Percentiles rank a stretch among this genome's conserved stretches.
These are phyloP conservation scores for Aotearoamyces nothofagi DNA, from an alignment of 2,329 filamentous ascomycete species.

Conservation along the genomic window DNA sequence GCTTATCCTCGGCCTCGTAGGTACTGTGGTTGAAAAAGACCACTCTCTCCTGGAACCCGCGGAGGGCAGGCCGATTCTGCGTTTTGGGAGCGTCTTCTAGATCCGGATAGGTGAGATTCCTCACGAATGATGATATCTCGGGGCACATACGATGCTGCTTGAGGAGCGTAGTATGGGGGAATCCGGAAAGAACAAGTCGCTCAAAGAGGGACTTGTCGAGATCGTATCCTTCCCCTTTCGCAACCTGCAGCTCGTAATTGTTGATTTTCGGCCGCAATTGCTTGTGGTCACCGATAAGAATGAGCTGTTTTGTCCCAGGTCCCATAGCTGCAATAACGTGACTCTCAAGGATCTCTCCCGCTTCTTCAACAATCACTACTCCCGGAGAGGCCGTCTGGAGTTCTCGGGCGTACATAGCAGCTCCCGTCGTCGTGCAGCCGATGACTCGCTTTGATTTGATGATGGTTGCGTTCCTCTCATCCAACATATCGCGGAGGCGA, in stretches of 20 bases:
- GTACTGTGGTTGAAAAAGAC: constrained; percentile 51
- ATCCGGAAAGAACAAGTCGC: constrained; percentile 40
- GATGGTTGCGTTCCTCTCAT: constrained; percentile 24
- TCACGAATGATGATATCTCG: constrained; percentile 45
- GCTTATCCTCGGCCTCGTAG: constrained; percentile 30
- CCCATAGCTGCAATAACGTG: constrained; percentile 48
- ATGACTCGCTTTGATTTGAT: constrained; percentile 45
- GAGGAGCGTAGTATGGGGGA: constrained; percentile 34
- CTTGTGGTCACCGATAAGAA: constrained; percentile 60
- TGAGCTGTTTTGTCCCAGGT: constrained; percentile 40
- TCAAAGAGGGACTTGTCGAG: constrained; percentile 58
- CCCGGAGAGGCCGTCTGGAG: constrained; percentile 39
- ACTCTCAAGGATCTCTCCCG: constrained; percentile 56
- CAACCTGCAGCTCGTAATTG: constrained; percentile 43
- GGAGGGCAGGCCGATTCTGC: constrained; percentile 26
- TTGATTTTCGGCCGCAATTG: constrained; percentile 58
- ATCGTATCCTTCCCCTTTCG: constrained; percentile 49
- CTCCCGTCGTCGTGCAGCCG: constrained; percentile 56
- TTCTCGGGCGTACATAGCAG: constrained; percentile 42
- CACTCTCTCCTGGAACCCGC: constrained; percentile 42
- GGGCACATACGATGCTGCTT: constrained; percentile 56
- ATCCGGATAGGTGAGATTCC: constrained; percentile 44
- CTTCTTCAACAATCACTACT: constrained; percentile 54
- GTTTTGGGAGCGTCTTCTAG: constrained; percentile 40
- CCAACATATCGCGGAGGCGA: constrained; percentile 27